Evolutionary conservation across 1,284 basidiomycete genomes (phyloP).

Genomic region (Omphalotus olearius): DNA sequence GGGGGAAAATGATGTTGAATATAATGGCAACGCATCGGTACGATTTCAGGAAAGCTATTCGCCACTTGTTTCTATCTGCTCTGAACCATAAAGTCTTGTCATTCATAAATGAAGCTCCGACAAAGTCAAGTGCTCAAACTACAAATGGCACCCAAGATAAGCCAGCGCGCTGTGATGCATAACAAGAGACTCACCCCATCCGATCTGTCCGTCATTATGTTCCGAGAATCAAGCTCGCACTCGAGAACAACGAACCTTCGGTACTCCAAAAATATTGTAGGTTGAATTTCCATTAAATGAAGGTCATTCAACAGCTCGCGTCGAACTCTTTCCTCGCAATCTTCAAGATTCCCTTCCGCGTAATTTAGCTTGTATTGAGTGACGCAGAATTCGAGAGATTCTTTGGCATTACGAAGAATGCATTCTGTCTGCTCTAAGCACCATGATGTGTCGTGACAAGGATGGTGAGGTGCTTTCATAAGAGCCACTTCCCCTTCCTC

Average conservation of each 20-base stretch:
- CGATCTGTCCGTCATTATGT: neutral
- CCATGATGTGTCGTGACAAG: slow-evolving; percentile 9
- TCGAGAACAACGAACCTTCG: slow-evolving; percentile 58
- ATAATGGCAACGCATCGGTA: no score
- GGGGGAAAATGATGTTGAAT: neutral
- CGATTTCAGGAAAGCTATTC: no score
- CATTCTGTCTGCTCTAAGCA: slow-evolving; percentile 9
- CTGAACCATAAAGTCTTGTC: no score
- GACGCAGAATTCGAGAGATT: slow-evolving; percentile 37
- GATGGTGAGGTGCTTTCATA: slow-evolving; percentile 37
- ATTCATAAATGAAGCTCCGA: no score
- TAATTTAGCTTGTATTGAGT: slow-evolving; percentile 31
- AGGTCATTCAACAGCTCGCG: slow-evolving; percentile 40
- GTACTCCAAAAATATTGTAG: slow-evolving; percentile 49
- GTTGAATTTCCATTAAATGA: slow-evolving; percentile 47
- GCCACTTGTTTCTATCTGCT: no score
- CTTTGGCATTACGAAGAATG: slow-evolving; percentile 24
- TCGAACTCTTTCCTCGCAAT: no score
- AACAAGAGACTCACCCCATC: slow-evolving; percentile 1
- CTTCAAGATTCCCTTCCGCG: neutral
- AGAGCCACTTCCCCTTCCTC: slow-evolving; percentile 48
- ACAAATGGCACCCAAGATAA: no score
- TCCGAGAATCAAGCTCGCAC: neutral
- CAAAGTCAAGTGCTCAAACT: no score
- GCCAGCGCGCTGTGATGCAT: neutral